Percentiles rank a stretch among this genome's conserved stretches.
phyloP scores from a whole-genome alignment of 768 basidiomycete species.

The Cyathus striatus region DNA sequence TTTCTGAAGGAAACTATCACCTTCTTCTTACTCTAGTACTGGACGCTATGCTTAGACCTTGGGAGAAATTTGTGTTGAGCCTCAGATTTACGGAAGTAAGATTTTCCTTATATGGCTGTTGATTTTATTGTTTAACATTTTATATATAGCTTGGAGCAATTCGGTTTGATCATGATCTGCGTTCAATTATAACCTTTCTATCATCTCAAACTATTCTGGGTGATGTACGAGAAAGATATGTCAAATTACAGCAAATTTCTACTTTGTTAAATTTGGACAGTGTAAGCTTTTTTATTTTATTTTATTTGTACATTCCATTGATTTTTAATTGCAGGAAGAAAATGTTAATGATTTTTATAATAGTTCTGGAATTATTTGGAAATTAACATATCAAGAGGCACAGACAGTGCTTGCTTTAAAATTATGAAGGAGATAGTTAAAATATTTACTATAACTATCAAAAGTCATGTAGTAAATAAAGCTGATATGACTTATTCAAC shows the following conservation, averaged over 20 bases:
- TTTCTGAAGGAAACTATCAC: conserved; percentile 87
- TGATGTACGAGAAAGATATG: conserved; percentile 88
- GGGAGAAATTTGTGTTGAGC: conserved; percentile 84
- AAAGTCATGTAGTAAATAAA: no score
- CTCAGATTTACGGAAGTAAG: conserved; percentile 86
- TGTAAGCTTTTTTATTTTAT: conserved; percentile 34
- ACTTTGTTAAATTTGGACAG: conserved; percentile 85
- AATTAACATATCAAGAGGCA: conserved; percentile 73
- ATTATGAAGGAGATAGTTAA: no score
- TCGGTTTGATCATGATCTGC: conserved; percentile 88
- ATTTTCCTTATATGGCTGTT: neutral
- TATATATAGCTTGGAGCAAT: conserved; percentile 81
- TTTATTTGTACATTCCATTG: conserved; percentile 1
- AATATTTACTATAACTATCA: no score
- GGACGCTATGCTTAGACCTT: conserved; percentile 87
- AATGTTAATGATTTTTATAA: conserved; percentile 94
- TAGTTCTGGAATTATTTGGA: conserved; percentile 89
- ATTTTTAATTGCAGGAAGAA: conserved; percentile 61
- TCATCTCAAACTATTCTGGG: conserved; percentile 87
- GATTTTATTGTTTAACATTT: neutral
- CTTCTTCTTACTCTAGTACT: conserved; percentile 81
- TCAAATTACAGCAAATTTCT: conserved; percentile 88
- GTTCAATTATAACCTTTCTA: conserved; percentile 78
- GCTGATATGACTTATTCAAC: no score
- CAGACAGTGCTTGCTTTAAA: conserved; percentile 62